Evolutionary conservation across 2,329 filamentous ascomycete species (phyloP), one percentile per base, ranked within the genome.

Genomic region (Nothopassalora personata): DNA sequence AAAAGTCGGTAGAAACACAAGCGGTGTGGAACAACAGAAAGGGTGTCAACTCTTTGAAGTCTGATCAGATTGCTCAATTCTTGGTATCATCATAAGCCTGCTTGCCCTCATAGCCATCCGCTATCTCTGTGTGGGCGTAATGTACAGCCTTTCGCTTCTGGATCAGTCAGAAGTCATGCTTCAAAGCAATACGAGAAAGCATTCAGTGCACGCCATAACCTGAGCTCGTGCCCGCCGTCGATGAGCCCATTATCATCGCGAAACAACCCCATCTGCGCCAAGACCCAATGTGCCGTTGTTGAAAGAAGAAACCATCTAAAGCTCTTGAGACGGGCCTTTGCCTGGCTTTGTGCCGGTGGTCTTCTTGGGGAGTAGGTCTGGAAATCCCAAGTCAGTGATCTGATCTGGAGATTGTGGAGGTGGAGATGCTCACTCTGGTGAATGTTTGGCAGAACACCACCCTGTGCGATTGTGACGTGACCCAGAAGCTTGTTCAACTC

Each of bases 291-390:
- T 66, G 63, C 62, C 61, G 58, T 62, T 62, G 46, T 62, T 63
- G 46, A 62, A 58, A 61, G 45, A 59, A 63, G 66, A 62, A 63
- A 59, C 58, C 64, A 70, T 81, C 84, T 91, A 97, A 82, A 97
- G 84, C 84, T 97, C 92, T 82, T 96, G 91, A 82, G 91, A 96
- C 72, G 86, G 83, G 76, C 86, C 88, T 87, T 96, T 96, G 81
- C 89, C 90, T 76, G 84, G 83, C 89, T 97, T 97, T 66, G 67
- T 67, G 59, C 64, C 69, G 63, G 70, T 84, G 59, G 94, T 96
- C 90, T 97, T 97, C 91, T 99, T 97, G 75, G 94, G 94, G 68
- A 99, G 87, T 66, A 99, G 89, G 83, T 99, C 93, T 96, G 73
- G 56, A 71, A 68, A 64, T 9, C 57, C 57, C 53, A 59, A 61